Evolutionary conservation across 2,329 filamentous ascomycete genomes (phyloP), one percentile per base, ranked within the genome.

Genomic region (Fusarium sp.): DNA sequence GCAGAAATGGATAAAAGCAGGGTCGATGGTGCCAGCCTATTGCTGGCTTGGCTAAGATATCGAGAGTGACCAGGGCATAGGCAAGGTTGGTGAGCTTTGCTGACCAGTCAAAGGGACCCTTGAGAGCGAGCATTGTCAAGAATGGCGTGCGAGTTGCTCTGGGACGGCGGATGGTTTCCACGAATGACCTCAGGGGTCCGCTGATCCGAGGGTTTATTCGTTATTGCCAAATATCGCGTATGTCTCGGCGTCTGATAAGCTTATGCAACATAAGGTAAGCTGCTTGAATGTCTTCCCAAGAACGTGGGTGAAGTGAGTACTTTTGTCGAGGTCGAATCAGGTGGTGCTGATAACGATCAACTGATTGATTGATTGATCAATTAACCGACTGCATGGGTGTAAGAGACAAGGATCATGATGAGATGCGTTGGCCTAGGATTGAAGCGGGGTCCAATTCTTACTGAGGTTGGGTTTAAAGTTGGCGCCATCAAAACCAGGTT

Each of bases 321-420:
- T 67, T 68, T 67, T 68, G 66, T 59, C 39, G 20, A 44, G 22
- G 52, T 50, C 40, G 39, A 17, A 37, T 56, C 41, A 56, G 44
- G 48, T 14, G 45, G n/a, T 63, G 43, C 47, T 67, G 66, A 70
- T 69, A 69, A 56, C 52, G 49, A 45, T 40, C 30, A 48, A 49
- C 54, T 49, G 60, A 37, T 43, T 65, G 53, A 57, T 53, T 57
- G 39, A 41, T 33, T 51, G 46, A 62, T 46, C 57, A 32, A 47
- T 40, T 47, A 48, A 37, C 35, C 35, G 33, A 30, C 22, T 46
- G 57, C 43, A 62, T 54, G 44, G 37, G 43, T 44, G 33, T 32
- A n/a, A 47, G 33, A 57, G 49, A 50, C 62, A 54, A 49, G 58
- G 56, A 44, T 58, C 45, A 65, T 52, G 39, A 44, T 47, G 43